Evolutionary conservation across 257 asterid species (phyloP), one percentile per base, ranked within the genome.

Genomic region (Penstemon davidsonii): DNA sequence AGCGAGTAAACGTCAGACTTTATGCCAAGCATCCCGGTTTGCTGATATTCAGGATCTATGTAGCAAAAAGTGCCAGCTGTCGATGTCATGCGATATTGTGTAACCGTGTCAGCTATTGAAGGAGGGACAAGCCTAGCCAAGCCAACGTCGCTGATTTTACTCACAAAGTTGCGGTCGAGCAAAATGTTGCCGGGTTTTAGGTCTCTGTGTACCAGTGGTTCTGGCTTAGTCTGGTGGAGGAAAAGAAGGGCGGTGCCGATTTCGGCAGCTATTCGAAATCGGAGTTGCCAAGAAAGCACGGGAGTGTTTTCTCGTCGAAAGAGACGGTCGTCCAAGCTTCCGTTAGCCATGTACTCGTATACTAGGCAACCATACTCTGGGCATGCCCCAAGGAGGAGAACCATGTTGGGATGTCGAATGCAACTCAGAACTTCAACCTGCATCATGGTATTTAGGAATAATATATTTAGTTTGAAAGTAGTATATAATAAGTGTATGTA

Each of bases 361-460:
- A 84, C 79, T 25, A 84, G 83, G 71, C 80, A 81, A 4, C 87
- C 82, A 7, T 56, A 46, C 10, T 84, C 83, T 0, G 87, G 87
- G 43, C 89, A 84, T 4, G 83, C 85, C 1, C 89, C 89, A 11
- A 84, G 12, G 36, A 84, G 85, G 75, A 84, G 73, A 41, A 84
- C 89, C 85, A 84, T 77, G 66, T 84, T 75, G 18, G 89, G 89
- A 63, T 84, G 89, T 44, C 89, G 55, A 77, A 84, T 75, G 8
- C 67, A 73, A 76, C 85, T 81, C 72, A 84, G 10, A 7, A 84
- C 83, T 69, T 84, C 87, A 7, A 84, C 73, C 88, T 83, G 75
- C 55, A 39, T 5, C 44, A 42, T 42, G 39, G 10, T 8, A 60
- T 60, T 60, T 15, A 13, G 5, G 41, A 60, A 11, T 0, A 57